Evolutionary conservation across 208 protist species (phyloP), one percentile per base, ranked within the genome.

Genomic region (Leptomonas seymouri): DNA sequence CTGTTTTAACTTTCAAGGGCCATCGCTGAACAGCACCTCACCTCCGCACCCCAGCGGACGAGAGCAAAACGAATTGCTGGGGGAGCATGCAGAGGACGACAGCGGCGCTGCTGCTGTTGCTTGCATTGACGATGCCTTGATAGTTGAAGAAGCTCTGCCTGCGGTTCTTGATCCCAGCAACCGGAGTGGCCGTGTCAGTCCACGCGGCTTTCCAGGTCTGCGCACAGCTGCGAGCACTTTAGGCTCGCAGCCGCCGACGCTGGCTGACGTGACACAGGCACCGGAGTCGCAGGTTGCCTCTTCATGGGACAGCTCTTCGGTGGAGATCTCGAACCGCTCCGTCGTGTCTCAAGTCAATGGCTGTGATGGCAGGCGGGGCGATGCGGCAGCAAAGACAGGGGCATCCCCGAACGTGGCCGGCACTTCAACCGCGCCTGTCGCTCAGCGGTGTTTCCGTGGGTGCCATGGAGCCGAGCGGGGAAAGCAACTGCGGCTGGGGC

Each of bases 241-340:
- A 6, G 69, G 58, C 54, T 75, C 53, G 12, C 60, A 67, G 44
- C 53, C 21, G 15, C 61, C 53, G 20, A 41, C 69, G 31, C 21
- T 62, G 42, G 56, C 54, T 16, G 61, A 75, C 42, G 39, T 68
- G 39, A 68, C 69, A 5, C 61, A 64, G 25, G 42, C 34, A 1
- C 42, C 69, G 6, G 48, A 31, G 8, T 51, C 69, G 23, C 27
- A 44, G 61, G 7, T 57, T 9, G 53, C 25, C 44, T 75, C 39
- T 4, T 50, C 59, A 23, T 57, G 53, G 56, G 69, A 63, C 15
- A 68, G 45, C 42, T 67, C 69, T 12, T 3, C 49, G 41, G 36
- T 30, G 28, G 45, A 59, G 44, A 51, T 20, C 8, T 23, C 44
- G 16, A 63, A 34, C 54, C 45, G 34, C 23, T 67, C 48, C 14